These are phyloP conservation scores for Cytospora paraplurivora DNA, from an alignment of 2,329 filamentous ascomycete species.

Conservation along the genomic window DNA sequence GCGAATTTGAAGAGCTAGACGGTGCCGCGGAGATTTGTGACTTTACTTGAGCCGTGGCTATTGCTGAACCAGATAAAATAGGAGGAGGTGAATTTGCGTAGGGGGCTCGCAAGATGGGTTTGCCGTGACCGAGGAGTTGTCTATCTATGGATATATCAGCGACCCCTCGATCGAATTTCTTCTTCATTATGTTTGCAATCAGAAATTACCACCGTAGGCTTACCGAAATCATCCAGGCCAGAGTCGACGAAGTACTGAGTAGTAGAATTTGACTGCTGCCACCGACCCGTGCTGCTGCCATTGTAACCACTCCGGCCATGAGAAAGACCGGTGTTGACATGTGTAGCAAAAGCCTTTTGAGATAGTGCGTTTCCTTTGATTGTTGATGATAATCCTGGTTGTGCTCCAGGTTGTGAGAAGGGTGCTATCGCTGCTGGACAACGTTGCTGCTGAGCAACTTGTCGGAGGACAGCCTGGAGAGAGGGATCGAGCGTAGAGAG, in stretches of 20 bases:
- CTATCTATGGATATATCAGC: conserved; percentile 9
- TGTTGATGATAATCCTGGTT: background rate
- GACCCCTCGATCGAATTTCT: too few species aligned
- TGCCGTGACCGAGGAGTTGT: conserved; percentile 2
- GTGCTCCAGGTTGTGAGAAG: background rate
- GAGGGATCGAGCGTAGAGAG: background rate
- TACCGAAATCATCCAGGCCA: conserved; percentile 12
- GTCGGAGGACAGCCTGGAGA: background rate
- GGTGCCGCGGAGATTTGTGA: background rate
- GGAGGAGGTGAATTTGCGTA: background rate
- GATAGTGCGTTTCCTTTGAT: background rate
- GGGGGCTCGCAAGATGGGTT: background rate
- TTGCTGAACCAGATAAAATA: background rate
- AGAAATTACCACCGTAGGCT: background rate
- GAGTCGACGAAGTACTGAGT: background rate
- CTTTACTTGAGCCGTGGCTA: background rate
- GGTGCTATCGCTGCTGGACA: background rate
- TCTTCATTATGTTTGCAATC: background rate
- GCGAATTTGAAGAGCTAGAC: background rate
- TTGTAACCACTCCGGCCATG: background rate
- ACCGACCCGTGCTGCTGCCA: background rate
- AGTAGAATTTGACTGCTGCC: background rate
- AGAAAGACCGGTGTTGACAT: background rate
- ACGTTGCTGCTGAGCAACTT: background rate
- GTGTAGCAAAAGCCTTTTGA: background rate